Evolutionary conservation across 2,329 filamentous ascomycete genomes (phyloP).

Genomic region (Aspergillus felis): DNA sequence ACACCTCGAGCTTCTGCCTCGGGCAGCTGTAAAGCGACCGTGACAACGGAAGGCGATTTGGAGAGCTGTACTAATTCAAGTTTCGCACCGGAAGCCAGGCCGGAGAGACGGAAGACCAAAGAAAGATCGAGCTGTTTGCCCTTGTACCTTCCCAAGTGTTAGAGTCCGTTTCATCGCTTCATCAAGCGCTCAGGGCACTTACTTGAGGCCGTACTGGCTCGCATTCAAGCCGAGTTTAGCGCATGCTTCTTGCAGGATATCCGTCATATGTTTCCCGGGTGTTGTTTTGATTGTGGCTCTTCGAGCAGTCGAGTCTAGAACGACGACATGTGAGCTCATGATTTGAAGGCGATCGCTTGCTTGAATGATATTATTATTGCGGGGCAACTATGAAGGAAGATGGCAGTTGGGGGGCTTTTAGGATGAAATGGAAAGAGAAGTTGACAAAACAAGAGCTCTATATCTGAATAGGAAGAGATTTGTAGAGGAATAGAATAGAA

Average conservation of each 20-base stretch:
- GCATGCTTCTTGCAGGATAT: conserved; percentile 85
- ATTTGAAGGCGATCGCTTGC: conserved; percentile 15
- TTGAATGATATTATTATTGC: conserved; percentile 12
- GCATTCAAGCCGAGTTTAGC: conserved; percentile 70
- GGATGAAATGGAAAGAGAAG: neutral
- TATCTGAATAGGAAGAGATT: neutral
- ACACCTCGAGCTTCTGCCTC: conserved; percentile 62
- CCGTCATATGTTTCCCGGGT: conserved; percentile 74
- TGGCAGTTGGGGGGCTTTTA: neutral
- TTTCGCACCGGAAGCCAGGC: conserved; percentile 79
- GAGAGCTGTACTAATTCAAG: conserved; percentile 87
- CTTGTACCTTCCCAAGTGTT: conserved; percentile 57
- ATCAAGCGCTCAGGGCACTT: conserved; percentile 23
- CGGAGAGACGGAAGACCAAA: conserved; percentile 75
- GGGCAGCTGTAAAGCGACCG: conserved; percentile 82
- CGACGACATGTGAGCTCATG: conserved; percentile 86
- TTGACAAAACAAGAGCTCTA: neutral
- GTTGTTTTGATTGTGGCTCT: conserved; percentile 78
- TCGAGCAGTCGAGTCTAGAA: conserved; percentile 75
- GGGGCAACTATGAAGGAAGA: conserved; percentile 8
- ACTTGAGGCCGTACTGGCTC: conserved; percentile 79
- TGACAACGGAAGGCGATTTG: conserved; percentile 78
- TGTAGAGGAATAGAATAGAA: conserved; percentile 8
- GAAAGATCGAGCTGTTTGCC: conserved; percentile 85
- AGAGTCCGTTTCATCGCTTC: conserved; percentile 11